Evolutionary conservation across 148 eudicot genomes (phyloP).

Genomic region (Mesembryanthemum crystallinum): DNA sequence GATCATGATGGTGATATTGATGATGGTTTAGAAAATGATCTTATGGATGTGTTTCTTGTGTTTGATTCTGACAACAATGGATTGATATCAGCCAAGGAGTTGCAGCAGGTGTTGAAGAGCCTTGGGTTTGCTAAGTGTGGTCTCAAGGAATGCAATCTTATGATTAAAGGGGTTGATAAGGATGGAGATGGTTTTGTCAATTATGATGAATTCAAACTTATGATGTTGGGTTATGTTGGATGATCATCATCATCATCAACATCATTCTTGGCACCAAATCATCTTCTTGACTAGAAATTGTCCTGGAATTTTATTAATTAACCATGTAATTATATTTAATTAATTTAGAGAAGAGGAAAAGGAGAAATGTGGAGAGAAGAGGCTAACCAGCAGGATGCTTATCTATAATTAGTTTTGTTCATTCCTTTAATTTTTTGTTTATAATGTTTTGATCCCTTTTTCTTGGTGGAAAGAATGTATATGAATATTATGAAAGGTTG

Average conservation of each 20-base stretch:
- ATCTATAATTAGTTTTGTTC: background rate
- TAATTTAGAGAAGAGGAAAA: background rate
- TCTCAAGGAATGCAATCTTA: constrained; percentile 48
- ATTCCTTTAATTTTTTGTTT: background rate
- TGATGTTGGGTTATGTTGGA: constrained; percentile 44
- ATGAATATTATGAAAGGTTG: background rate
- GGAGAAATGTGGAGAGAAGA: constrained; percentile 2
- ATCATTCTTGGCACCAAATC: constrained; percentile 1
- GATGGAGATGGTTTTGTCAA: constrained; percentile 71
- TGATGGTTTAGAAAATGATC: constrained; percentile 27
- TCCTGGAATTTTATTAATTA: background rate
- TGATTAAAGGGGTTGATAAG: constrained; percentile 64
- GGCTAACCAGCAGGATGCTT: constrained; percentile 5
- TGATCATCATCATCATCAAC: background rate
- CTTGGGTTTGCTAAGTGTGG: constrained; percentile 51
- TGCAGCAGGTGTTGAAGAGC: constrained; percentile 46
- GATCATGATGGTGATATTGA: background rate
- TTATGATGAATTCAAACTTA: constrained; percentile 53
- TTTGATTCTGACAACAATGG: constrained; percentile 65
- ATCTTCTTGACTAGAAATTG: background rate
- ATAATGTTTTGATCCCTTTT: background rate
- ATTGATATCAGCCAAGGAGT: constrained; percentile 52
- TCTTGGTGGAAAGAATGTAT: constrained; percentile 1
- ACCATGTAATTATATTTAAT: background rate
- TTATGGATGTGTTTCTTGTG: constrained; percentile 51